A percentile compares a stretch with the other conserved stretches of the same genome.
Evolutionary conservation across 148 eudicot genomes (phyloP).

Genomic region (Chenopodium suecicum): DNA sequence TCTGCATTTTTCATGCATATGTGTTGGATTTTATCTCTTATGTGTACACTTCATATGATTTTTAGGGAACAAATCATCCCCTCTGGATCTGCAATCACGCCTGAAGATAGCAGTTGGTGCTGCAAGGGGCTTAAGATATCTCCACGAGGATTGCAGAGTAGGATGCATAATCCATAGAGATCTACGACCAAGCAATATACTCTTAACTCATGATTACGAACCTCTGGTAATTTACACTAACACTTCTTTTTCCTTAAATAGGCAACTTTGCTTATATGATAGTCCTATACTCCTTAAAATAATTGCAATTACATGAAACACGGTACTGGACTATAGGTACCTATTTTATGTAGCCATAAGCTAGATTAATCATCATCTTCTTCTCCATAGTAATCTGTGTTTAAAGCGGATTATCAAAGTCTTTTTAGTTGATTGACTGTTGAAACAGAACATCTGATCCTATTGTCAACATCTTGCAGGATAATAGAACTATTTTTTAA

Average conservation of each 20-base stretch:
- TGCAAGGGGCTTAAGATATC: conserved; percentile 89
- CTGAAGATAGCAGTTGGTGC: conserved; percentile 75
- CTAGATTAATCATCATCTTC: neutral
- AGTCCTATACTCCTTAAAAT: too few species aligned
- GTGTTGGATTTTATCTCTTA: neutral
- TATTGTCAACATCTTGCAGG: neutral
- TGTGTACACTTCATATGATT: conserved; percentile 14
- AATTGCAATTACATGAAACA: neutral
- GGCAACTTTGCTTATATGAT: neutral
- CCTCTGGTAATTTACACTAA: conserved; percentile 61
- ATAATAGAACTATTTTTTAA: neutral
- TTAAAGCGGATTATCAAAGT: neutral
- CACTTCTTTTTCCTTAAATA: neutral
- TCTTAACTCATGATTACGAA: conserved; percentile 84
- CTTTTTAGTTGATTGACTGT: neutral
- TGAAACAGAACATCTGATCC: neutral
- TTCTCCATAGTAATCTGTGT: neutral
- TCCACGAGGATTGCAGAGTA: conserved; percentile 95
- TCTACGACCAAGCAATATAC: conserved; percentile 79
- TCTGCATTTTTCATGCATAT: neutral
- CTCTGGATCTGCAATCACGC: conserved; percentile 61
- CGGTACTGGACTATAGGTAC: neutral
- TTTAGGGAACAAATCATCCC: conserved; percentile 47
- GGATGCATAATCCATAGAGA: conserved; percentile 86
- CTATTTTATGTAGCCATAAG: neutral